These are phyloP conservation scores for Hypoxylon sp. DNA, from an alignment of 2,329 filamentous ascomycete genomes.

Conservation along the genomic window DNA sequence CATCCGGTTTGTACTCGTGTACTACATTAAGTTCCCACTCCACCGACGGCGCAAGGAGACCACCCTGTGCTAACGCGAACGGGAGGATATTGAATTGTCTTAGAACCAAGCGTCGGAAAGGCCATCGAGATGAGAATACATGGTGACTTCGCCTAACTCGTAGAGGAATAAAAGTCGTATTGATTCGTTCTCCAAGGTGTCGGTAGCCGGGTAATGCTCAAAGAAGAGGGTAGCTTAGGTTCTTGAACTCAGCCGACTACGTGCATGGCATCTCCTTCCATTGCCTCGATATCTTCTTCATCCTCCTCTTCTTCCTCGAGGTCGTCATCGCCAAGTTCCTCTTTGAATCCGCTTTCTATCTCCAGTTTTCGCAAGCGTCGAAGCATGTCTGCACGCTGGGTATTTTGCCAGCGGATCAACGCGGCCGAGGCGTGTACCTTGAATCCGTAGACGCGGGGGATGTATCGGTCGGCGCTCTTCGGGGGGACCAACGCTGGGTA, in stretches of 20 bases:
- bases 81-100: background rate
- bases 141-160: background rate
- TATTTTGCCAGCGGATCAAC: conserved; percentile 91
- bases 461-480: conserved; percentile 88
- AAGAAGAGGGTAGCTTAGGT: background rate
- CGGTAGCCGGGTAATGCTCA: conserved; percentile 2
- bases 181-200: background rate
- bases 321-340: conserved; percentile 72
- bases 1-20: conserved; percentile 28
- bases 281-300: conserved; percentile 55
- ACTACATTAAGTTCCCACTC: conserved; percentile 10
- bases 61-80: conserved; percentile 4
- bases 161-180: background rate
- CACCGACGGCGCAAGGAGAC: background rate
- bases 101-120: conserved; percentile 4
- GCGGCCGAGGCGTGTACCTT: conserved; percentile 92
- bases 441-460: conserved; percentile 94
- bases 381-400: conserved; percentile 85
- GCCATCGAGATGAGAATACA: background rate
- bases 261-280: conserved; percentile 51
- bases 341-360: conserved; percentile 85
- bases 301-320: conserved; percentile 73
- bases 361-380: conserved; percentile 78
- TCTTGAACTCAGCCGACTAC: conserved; percentile 47
- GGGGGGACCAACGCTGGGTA: conserved; percentile 90